A percentile compares a stretch with the other conserved stretches of the same genome.
Conservation (phyloP, 805 yeast species). For the Zygosaccharomyces siamensis region DNA sequence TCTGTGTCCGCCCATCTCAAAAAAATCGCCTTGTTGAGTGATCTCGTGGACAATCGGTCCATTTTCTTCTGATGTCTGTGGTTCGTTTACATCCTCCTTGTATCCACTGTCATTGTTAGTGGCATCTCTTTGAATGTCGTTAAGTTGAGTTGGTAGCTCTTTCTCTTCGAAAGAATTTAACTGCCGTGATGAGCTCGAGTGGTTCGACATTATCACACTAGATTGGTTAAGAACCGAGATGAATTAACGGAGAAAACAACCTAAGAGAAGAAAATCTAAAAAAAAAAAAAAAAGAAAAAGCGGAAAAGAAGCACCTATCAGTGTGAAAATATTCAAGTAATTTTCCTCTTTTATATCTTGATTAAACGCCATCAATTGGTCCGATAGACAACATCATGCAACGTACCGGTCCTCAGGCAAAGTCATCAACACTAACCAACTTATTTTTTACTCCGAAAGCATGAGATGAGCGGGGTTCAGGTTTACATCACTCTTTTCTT, state of each 20-base stretch:
- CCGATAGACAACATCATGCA: background rate
- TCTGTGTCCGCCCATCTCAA: conserved; percentile 39
- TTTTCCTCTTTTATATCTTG: background rate
- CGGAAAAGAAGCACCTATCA: background rate
- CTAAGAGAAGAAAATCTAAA: too few species aligned
- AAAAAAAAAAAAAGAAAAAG: too few species aligned
- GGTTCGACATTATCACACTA: background rate
- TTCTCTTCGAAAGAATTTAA: conserved; percentile 1
- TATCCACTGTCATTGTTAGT: background rate
- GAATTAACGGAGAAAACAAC: too few species aligned
- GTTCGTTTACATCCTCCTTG: background rate
- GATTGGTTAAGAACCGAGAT: too few species aligned
- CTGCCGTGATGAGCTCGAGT: background rate
- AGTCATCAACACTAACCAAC: too few species aligned
- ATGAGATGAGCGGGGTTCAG: background rate
- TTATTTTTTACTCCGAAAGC: too few species aligned
- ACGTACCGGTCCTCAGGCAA: too few species aligned
- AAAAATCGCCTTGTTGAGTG: conserved; percentile 34
- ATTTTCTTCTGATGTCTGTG: background rate
- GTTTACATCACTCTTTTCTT: background rate
- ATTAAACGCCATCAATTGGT: background rate
- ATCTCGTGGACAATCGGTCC: conserved; percentile 19
- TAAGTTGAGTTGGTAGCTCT: background rate
- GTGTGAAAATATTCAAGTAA: background rate
- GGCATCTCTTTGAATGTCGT: background rate